Evolutionary conservation across 495 filamentous ascomycete genomes (phyloP), one percentile per base, ranked within the genome.

Genomic region (Endocarpon pusillum): DNA sequence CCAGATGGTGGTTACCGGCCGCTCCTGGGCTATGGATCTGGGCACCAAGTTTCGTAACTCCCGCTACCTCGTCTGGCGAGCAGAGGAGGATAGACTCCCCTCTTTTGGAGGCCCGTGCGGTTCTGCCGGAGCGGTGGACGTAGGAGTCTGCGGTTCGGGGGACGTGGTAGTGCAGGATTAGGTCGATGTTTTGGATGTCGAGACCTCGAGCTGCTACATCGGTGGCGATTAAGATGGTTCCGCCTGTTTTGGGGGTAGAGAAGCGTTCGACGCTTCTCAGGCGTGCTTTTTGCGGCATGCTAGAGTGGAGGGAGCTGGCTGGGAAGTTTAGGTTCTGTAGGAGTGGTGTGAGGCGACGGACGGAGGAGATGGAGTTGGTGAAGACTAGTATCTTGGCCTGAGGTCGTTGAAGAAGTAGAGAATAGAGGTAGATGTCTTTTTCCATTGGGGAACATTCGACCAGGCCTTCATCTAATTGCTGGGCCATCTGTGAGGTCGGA

Each of bases 191-290:
- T 31, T 79, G 77, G 49, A 97, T 94, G 57, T 97, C 89, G 33
- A 97, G 73, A 47, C 89, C 89, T 39, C 89, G 74, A n/a, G 91
- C 87, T 1, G 89, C 91, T 27, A 96, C 86, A 49, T 97, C 89
- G 2, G 89, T 96, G 1, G 91, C 87, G 8, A 97, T 67, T 2
- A 97, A 70, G 34, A 94, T 80, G 3, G 78, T 72, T 16, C 71
- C 55, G 11, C 70, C 57, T 8, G 57, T 57, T 11, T 48, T 34
- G 9, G 67, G 57, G 15, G 71, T 67, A 3, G 81, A 82, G 56
- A 96, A 96, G 16, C 81, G 78, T 47, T 97, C 89, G 6, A 97
- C 64, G 10, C 83, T 87, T 28, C 89, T 76, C 14, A 97, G 64
- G 19, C 89, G 83, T n/a, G 89, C 84, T 52, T 96, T 96, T 55